Percentiles rank a stretch among this genome's conserved stretches.
Conservation (phyloP, 2,329 filamentous ascomycete genomes). For the Pyrenochaeta sp. region DNA sequence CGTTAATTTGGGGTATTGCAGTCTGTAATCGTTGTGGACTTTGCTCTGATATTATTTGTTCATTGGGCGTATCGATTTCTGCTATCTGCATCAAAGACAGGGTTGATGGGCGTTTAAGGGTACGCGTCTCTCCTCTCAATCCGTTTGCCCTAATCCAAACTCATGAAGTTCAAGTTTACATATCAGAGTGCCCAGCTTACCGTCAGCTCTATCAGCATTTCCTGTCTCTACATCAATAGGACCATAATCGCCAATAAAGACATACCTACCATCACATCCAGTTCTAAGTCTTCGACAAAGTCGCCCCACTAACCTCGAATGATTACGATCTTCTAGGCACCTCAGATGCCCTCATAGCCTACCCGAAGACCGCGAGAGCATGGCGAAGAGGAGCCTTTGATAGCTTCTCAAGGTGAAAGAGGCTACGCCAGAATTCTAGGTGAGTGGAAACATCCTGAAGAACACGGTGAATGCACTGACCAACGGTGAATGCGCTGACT, state of each 20-base stretch:
- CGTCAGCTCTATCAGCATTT: background rate
- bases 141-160: background rate
- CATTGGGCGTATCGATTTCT: background rate
- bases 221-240: no score
- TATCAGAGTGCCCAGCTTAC: background rate
- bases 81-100: background rate
- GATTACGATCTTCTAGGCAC: background rate
- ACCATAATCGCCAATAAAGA: no score
- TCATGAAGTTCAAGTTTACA: background rate
- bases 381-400: background rate
- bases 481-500: constrained; percentile 22
- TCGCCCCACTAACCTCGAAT: background rate
- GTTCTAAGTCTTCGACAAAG: no score
- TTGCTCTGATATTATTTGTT: background rate
- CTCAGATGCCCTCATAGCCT: background rate
- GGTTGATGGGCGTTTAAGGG: background rate
- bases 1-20: background rate
- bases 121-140: background rate
- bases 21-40: background rate
- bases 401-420: background rate
- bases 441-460: background rate
- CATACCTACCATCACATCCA: no score
- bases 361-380: background rate
- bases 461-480: constrained; percentile 24
- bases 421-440: background rate